These are phyloP conservation scores for Isoetes taiwanensis DNA, from an alignment of 75 land plant species.

Conservation along the genomic window DNA sequence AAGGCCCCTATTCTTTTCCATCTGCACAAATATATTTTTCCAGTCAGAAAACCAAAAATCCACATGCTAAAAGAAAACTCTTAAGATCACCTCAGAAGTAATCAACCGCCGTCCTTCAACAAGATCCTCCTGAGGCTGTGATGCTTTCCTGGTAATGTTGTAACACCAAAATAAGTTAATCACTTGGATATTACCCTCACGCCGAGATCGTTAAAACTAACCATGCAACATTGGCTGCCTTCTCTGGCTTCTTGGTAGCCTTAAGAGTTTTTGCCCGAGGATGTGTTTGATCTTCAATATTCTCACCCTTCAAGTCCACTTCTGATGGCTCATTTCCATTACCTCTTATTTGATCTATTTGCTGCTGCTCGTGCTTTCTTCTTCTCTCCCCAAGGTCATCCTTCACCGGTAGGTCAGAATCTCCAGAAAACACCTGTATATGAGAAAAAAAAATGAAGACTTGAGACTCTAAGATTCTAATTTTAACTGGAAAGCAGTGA, in stretches of 20 bases:
- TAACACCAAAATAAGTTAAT: too few relatives aligned
- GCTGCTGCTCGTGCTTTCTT: conserved; percentile 51
- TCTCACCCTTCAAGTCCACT: too few relatives aligned
- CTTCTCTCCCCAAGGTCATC: conserved; percentile 94
- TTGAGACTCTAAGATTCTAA: background rate
- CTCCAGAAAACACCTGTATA: conserved; percentile 72
- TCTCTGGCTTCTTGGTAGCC: conserved; percentile 26
- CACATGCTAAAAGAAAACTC: background rate
- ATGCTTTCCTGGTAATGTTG: too few relatives aligned
- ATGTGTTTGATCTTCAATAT: too few relatives aligned
- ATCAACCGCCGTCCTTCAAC: too few relatives aligned
- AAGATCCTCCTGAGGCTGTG: too few relatives aligned
- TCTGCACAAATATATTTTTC: conserved; percentile 32
- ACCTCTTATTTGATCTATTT: too few relatives aligned
- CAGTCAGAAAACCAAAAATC: background rate
- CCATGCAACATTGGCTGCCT: conserved; percentile 11
- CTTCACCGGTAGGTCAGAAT: conserved; percentile 75
- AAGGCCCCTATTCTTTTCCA: conserved; percentile 91
- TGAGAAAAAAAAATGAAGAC: background rate
- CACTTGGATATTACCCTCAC: background rate
- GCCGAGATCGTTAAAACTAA: background rate
- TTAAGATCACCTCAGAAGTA: too few relatives aligned
- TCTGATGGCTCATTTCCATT: too few relatives aligned
- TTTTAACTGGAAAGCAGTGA: background rate
- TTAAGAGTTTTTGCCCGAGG: conserved; percentile 54